Percentiles rank a stretch among this genome's conserved stretches.
These are phyloP conservation scores for Aspergillus cristatus DNA, from an alignment of 495 filamentous ascomycete genomes.

Conservation along the genomic window DNA sequence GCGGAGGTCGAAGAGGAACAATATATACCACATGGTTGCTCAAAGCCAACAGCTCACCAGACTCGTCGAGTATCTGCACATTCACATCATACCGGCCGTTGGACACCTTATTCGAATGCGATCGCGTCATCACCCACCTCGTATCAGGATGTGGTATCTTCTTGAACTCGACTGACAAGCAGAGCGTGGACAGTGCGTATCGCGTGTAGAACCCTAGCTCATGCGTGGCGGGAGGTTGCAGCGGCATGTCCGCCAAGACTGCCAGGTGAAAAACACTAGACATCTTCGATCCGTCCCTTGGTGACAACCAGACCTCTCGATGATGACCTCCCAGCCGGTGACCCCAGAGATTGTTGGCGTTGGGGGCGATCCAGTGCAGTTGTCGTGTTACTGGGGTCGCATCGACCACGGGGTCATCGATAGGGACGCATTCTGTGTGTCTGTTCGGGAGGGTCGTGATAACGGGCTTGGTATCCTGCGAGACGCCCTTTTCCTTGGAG, in stretches of 20 bases:
- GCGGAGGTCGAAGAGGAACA: slow-evolving; percentile 3
- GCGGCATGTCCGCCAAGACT: slow-evolving; percentile 13
- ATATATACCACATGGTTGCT: slow-evolving; percentile 15
- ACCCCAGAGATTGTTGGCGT: slow-evolving; percentile 12
- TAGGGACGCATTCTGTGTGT: slow-evolving; percentile 10
- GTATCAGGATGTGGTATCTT: slow-evolving; percentile 12
- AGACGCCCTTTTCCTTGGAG: slow-evolving; percentile 9
- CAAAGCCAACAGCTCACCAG: slow-evolving; percentile 9
- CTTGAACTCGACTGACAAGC: slow-evolving; percentile 18
- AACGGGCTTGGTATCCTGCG: slow-evolving; percentile 2
- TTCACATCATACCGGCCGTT: slow-evolving; percentile 15
- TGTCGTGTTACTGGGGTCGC: slow-evolving; percentile 14
- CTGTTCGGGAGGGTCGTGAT: slow-evolving; percentile 6
- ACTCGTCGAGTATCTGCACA: slow-evolving; percentile 11
- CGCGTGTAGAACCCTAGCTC: slow-evolving; percentile 9
- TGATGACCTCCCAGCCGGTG: slow-evolving; percentile 15
- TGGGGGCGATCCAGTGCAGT: slow-evolving; percentile 14
- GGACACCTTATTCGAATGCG: slow-evolving; percentile 11
- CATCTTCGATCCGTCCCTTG: slow-evolving; percentile 12
- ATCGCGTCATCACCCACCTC: slow-evolving; percentile 14
- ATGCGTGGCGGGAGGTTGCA: slow-evolving; percentile 18
- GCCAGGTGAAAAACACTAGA: slow-evolving; percentile 12
- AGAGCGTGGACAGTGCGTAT: slow-evolving; percentile 15
- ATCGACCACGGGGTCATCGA: slow-evolving; percentile 16
- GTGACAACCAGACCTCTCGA: slow-evolving; percentile 17